Evolutionary conservation across 768 basidiomycete species (phyloP).

Genomic region (Kwoniella sp.): DNA sequence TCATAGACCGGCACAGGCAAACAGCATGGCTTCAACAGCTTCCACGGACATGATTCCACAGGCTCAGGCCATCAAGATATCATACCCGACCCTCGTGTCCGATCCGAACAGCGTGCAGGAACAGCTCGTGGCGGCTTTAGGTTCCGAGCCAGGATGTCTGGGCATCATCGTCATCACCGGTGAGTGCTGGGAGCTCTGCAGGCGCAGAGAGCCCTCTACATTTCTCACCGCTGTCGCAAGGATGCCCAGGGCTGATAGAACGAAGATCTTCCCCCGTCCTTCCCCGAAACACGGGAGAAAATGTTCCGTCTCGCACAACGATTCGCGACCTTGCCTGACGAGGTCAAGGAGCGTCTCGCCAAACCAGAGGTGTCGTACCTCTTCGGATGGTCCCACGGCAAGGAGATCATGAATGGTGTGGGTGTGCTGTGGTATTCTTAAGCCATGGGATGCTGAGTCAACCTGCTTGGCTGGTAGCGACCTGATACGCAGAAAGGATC

Average conservation of each 20-base stretch:
- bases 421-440: conserved; percentile 3
- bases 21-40: not conserved
- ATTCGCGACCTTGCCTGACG: conserved; percentile 69
- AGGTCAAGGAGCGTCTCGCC: conserved; percentile 66
- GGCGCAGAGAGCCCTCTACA: no score
- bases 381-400: conserved; percentile 99
- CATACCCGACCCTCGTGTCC: not conserved
- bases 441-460: not conserved
- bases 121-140: conserved; percentile 28
- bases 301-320: conserved; percentile 70
- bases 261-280: conserved; percentile 74
- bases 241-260: no score
- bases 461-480: conserved; percentile 12
- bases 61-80: not conserved
- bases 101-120: not conserved
- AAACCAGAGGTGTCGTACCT: conserved; percentile 71
- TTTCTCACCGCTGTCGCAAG: no score
- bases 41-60: not conserved
- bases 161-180: conserved; percentile 44
- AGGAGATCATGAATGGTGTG: conserved; percentile 94
- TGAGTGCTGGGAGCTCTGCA: conserved; percentile 6
- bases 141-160: conserved; percentile 38
- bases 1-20: not conserved
- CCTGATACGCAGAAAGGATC: conserved; percentile 83
- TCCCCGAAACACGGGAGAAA: conserved; percentile 61